phyloP scores from a whole-genome alignment of 116 monocot genomes.

The Phalaenopsis hybrid region DNA sequence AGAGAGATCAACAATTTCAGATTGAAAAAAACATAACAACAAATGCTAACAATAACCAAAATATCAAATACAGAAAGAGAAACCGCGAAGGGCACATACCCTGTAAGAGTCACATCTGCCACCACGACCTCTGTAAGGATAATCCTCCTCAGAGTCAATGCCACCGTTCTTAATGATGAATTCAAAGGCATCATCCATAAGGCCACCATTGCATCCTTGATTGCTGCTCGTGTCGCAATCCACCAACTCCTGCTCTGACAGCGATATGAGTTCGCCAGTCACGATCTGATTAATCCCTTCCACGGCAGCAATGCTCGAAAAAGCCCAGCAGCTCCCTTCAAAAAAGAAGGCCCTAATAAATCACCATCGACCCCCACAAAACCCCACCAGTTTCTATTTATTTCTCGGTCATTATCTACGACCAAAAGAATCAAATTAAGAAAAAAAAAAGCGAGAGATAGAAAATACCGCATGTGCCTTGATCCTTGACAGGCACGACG shows the following conservation, averaged over 20 bases:
- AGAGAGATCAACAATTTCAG: neutral
- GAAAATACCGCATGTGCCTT: constrained; percentile 37
- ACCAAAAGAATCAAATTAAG: neutral
- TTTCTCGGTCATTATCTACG: neutral
- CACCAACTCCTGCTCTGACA: constrained; percentile 50
- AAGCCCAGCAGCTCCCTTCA: constrained; percentile 54
- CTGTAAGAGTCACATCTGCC: constrained; percentile 24
- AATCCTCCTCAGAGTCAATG: constrained; percentile 45
- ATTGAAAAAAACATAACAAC: neutral
- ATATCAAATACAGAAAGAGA: neutral
- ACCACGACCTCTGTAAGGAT: constrained; percentile 30
- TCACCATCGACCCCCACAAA: neutral
- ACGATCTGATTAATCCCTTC: constrained; percentile 51
- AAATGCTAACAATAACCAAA: neutral
- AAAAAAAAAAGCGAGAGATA: neutral
- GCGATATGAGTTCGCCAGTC: constrained; percentile 30
- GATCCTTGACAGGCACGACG: constrained; percentile 34
- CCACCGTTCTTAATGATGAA: constrained; percentile 51
- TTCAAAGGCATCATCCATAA: constrained; percentile 52
- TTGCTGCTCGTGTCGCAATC: constrained; percentile 47
- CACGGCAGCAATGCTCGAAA: constrained; percentile 38
- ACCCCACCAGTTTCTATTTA: neutral
- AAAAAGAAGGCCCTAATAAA: neutral
- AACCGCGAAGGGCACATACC: constrained; percentile 11
- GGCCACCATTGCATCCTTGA: constrained; percentile 51